A percentile compares a stretch with the other conserved stretches of the same genome.
Conservation (phyloP, 2,329 filamentous ascomycete species). For the Epichloe festucae region DNA sequence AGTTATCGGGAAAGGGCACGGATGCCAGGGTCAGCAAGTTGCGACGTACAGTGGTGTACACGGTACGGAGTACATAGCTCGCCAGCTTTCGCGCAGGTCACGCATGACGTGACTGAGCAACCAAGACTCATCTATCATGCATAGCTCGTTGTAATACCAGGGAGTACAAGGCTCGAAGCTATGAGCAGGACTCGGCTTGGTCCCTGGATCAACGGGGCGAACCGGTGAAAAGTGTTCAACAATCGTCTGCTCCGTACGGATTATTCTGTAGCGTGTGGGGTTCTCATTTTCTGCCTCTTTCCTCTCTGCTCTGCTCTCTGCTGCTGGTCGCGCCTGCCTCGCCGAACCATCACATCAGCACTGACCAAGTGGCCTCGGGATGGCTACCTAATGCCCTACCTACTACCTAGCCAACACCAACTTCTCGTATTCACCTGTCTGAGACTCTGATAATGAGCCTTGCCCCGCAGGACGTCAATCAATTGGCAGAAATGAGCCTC, state of each 20-base stretch:
- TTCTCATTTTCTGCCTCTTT: background rate
- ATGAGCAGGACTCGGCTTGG: background rate
- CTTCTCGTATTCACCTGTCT: slow-evolving; percentile 4
- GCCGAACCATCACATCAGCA: background rate
- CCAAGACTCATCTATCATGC: background rate
- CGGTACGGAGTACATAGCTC: too few relatives aligned
- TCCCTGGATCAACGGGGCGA: background rate
- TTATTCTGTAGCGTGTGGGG: background rate
- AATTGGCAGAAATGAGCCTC: background rate
- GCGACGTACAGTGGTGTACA: background rate
- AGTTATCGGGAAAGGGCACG: too few relatives aligned
- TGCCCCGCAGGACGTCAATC: background rate
- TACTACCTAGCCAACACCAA: background rate
- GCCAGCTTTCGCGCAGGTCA: background rate
- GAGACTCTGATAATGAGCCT: background rate
- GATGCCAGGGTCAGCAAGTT: background rate
- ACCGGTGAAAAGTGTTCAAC: background rate
- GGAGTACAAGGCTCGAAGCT: background rate
- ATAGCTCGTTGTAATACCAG: background rate
- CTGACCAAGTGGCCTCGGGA: background rate
- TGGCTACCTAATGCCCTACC: background rate
- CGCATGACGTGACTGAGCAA: too few relatives aligned
- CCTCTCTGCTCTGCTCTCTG: too few relatives aligned
- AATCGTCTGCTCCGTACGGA: background rate
- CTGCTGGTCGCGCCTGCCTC: slow-evolving; percentile 2